Base-by-base conservation (phyloP, 148 eudicot genomes). In the Chenopodium suecicum region DNA sequence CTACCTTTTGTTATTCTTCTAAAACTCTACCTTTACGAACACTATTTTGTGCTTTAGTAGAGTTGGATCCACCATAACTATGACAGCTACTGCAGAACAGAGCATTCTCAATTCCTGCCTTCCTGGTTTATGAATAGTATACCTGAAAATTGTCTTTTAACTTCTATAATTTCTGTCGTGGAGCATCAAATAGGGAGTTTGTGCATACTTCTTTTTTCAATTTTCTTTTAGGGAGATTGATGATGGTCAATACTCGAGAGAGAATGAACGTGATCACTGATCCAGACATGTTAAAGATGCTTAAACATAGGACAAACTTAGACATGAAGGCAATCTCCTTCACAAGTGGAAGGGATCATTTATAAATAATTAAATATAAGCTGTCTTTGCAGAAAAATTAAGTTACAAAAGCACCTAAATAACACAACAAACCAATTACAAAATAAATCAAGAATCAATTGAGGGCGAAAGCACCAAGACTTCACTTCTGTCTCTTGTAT, bases 401-500 rank as follows among this genome's bases (percentile, higher is more conserved):
- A 31, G 50, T 6, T 67, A 69, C 75, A 67, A 65, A 12, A 70
- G 37, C 63, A 75, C 73, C 73, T 75, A 68, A 74, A 75, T 41
- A 32, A 47, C 56, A 32, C 41, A 62, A 62, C 66, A n/a, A 62
- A 66, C 9, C 69, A 56, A 41, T 44, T 64, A 74, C 71, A 41
- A 44, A 60, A 8, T 29, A 62, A 81, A 48, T 75, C 60, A 54
- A 34, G 65, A 58, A 60, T 58, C 12, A 50, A 67, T 47, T 29
- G 46, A 25, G 58, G 67, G 50, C 19, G 22, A n/a, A 60, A 74
- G 14, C 44, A 22, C 4, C 29, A 13, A 66, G 58, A 37, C 68
- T 76, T 86, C 80, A 97, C 85, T 97, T 97, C 86, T 89, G 91
- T 83, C 98, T 91, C 94, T 90, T 92, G 87, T 97, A 90, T 60